phyloP scores from a whole-genome alignment of 1,284 basidiomycete species.

The Sparassis latifolia region DNA sequence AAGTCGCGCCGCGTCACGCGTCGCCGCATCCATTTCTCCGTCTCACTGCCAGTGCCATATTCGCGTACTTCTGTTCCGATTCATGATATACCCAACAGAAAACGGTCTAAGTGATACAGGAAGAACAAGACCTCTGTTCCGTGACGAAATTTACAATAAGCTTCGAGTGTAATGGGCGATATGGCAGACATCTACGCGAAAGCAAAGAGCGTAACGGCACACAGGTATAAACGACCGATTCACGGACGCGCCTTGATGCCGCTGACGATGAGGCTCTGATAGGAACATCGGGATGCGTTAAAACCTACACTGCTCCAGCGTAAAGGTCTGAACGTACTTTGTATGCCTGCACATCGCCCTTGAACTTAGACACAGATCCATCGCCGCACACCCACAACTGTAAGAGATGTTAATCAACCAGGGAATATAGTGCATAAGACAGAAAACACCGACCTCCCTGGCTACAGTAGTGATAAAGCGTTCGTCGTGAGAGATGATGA shows the following conservation, averaged over 20 bases:
- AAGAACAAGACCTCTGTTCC: too few relatives aligned
- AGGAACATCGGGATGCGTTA: constrained; percentile 4
- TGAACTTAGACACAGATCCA: constrained; percentile 78
- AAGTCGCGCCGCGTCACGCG: too few relatives aligned
- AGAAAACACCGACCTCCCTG: constrained; percentile 47
- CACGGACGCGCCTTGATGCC: constrained; percentile 53
- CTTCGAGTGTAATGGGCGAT: too few relatives aligned
- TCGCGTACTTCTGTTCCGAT: too few relatives aligned
- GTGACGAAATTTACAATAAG: too few relatives aligned
- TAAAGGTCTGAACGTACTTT: constrained; percentile 51
- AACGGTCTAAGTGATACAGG: too few relatives aligned
- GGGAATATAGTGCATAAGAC: neutral
- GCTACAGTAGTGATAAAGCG: constrained; percentile 85
- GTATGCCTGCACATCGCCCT: constrained; percentile 87
- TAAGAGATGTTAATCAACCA: neutral
- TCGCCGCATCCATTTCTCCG: too few relatives aligned
- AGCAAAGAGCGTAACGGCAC: neutral
- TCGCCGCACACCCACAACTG: constrained; percentile 91
- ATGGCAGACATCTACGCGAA: neutral
- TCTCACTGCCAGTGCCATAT: too few relatives aligned
- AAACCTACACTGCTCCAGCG: neutral
- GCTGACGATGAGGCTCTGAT: constrained; percentile 71
- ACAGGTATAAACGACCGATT: neutral
- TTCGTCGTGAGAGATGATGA: constrained; percentile 92
- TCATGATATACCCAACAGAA: too few relatives aligned